Percentiles rank a stretch among this genome's conserved stretches.
Conservation (phyloP, 2,329 filamentous ascomycete genomes). For the Stenocarpella maydis region DNA sequence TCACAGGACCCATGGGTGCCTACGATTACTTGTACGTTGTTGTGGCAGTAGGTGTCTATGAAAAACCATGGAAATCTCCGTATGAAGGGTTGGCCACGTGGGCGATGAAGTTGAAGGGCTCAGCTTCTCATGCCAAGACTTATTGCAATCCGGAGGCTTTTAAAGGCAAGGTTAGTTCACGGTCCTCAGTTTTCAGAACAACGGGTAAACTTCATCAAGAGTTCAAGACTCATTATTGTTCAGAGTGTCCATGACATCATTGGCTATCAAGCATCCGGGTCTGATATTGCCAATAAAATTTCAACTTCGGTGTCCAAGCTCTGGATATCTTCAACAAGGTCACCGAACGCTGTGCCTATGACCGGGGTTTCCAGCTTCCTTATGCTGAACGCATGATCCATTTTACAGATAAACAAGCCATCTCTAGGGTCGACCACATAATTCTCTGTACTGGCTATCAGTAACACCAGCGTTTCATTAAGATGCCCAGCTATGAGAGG, state of each 20-base stretch:
- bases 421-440: neutral
- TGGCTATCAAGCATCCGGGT: constrained; percentile 19
- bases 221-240: neutral
- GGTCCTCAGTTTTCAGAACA: no score
- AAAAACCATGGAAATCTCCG: neutral
- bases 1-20: neutral
- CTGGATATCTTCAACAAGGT: constrained; percentile 13
- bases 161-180: neutral
- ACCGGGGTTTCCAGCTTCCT: neutral
- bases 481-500: no score
- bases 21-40: neutral
- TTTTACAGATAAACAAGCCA: neutral
- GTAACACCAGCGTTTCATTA: constrained; percentile 13
- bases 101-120: neutral
- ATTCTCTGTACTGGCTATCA: constrained; percentile 25
- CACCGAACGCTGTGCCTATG: neutral
- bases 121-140: neutral
- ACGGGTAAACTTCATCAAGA: no score
- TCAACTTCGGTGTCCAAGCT: neutral
- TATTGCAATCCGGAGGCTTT: neutral
- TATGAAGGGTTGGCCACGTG: constrained; percentile 10
- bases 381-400: neutral
- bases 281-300: constrained; percentile 13
- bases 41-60: constrained; percentile 5
- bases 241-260: constrained; percentile 9